Evolutionary conservation across 2,329 filamentous ascomycete species (phyloP).

Genomic region (Coniochaeta hoffmannii): DNA sequence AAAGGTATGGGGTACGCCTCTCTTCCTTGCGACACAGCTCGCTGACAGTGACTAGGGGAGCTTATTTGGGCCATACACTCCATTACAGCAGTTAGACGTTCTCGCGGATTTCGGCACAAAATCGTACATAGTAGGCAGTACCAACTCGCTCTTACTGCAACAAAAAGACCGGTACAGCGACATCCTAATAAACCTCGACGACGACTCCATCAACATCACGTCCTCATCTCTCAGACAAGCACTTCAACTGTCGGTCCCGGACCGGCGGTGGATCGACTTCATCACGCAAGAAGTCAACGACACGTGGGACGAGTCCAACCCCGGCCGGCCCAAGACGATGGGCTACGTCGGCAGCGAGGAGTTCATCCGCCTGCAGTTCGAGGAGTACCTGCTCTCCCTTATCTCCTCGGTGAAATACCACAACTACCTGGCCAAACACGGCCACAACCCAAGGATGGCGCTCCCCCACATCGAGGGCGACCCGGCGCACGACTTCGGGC

Average conservation of each 20-base stretch:
- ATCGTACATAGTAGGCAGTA: slow-evolving; percentile 95
- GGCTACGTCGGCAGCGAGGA: slow-evolving; percentile 95
- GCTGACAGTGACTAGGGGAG: slow-evolving; percentile 54
- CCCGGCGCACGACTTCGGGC: slow-evolving; percentile 74
- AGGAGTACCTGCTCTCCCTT: slow-evolving; percentile 88
- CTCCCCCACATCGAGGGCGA: slow-evolving; percentile 70
- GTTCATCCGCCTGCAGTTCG: slow-evolving; percentile 93
- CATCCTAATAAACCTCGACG: slow-evolving; percentile 92
- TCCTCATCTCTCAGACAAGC: slow-evolving; percentile 71
- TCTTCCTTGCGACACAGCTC: slow-evolving; percentile 4
- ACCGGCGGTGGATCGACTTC: slow-evolving; percentile 94
- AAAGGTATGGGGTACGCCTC: slow-evolving; percentile 54
- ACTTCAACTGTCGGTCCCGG: slow-evolving; percentile 72
- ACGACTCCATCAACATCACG: slow-evolving; percentile 75
- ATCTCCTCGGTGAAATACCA: slow-evolving; percentile 88
- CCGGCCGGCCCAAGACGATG: slow-evolving; percentile 83
- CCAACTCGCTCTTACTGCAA: slow-evolving; percentile 86
- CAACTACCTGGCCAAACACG: slow-evolving; percentile 50
- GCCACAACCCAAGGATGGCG: slow-evolving; percentile 50
- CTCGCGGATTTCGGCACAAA: slow-evolving; percentile 91
- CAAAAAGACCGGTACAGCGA: slow-evolving; percentile 96
- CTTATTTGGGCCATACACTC: slow-evolving; percentile 93
- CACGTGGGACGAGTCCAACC: slow-evolving; percentile 92
- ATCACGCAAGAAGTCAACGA: slow-evolving; percentile 89
- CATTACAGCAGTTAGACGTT: slow-evolving; percentile 88